Evolutionary conservation across 768 basidiomycete genomes (phyloP).

Genomic region (Suillus brevipes): DNA sequence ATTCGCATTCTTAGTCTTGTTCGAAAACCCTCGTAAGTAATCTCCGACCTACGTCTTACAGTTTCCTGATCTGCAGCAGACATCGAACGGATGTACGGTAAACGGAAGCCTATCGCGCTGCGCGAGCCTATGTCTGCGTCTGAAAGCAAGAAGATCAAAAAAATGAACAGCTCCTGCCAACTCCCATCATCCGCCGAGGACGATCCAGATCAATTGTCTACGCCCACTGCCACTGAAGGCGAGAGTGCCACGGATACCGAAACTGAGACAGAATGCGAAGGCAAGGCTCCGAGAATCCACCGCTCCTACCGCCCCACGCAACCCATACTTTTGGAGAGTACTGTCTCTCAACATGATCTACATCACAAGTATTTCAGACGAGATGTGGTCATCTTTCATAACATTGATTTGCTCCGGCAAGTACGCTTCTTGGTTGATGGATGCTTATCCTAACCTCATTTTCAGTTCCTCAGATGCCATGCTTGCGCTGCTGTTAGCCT

Average conservation of each 20-base stretch:
- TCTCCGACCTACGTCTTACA: background rate
- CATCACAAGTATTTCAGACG: conserved; percentile 88
- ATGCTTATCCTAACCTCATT: conserved; percentile 1
- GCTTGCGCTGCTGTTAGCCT: conserved; percentile 71
- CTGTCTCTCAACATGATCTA: conserved; percentile 82
- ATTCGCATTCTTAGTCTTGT: conserved; percentile 92
- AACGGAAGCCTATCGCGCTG: conserved; percentile 85
- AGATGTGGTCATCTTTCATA: conserved; percentile 77
- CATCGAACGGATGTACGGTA: conserved; percentile 92
- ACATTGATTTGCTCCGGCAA: conserved; percentile 85
- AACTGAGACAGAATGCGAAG: conserved; percentile 60
- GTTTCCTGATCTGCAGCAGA: conserved; percentile 45
- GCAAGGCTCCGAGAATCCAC: conserved; percentile 32
- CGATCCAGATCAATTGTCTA: conserved; percentile 41
- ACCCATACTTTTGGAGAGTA: conserved; percentile 26
- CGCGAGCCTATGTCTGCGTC: conserved; percentile 61
- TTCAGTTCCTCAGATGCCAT: conserved; percentile 84
- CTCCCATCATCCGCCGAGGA: conserved; percentile 20
- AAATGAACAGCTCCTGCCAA: conserved; percentile 15
- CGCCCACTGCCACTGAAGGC: conserved; percentile 68
- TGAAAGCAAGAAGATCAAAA: conserved; percentile 15
- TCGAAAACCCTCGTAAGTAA: conserved; percentile 93
- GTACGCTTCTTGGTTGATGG: conserved; percentile 16
- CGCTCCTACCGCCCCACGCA: conserved; percentile 1
- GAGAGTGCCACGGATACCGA: conserved; percentile 76